Percentiles rank a stretch among this genome's conserved stretches.
These are phyloP conservation scores for Phylloporus scabripes DNA, from an alignment of 768 basidiomycete genomes.

Conservation along the genomic window DNA sequence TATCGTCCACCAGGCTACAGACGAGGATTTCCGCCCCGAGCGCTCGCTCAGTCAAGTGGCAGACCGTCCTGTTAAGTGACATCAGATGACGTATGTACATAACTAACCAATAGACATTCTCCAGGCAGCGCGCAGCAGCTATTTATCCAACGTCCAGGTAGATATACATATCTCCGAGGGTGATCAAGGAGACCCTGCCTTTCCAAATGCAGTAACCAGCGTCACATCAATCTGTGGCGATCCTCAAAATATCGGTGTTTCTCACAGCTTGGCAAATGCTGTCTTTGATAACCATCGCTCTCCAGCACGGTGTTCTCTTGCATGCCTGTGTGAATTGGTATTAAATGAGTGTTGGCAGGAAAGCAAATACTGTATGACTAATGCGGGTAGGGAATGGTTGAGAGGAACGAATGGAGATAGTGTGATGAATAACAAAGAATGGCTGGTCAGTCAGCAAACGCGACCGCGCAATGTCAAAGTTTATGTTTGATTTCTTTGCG, in stretches of 20 bases:
- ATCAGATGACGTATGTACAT: too few relatives aligned
- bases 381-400: not conserved
- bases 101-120: too few relatives aligned
- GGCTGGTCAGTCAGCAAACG: not conserved
- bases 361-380: not conserved
- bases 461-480: slow-evolving; percentile 31
- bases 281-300: too few relatives aligned
- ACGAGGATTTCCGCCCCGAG: too few relatives aligned
- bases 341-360: not conserved
- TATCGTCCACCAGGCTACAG: too few relatives aligned
- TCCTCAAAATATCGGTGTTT: too few relatives aligned
- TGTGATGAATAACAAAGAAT: not conserved
- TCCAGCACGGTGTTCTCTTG: not conserved
- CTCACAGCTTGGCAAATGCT: not conserved
- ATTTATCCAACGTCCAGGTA: too few relatives aligned
- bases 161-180: too few relatives aligned
- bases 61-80: too few relatives aligned
- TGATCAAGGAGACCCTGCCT: not conserved
- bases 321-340: not conserved
- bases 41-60: too few relatives aligned
- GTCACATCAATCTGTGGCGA: not conserved
- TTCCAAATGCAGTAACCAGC: not conserved
- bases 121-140: too few relatives aligned
- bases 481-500: slow-evolving; percentile 64
- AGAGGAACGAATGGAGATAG: not conserved